These are phyloP conservation scores for Saitozyma sp. DNA, from an alignment of 768 basidiomycete species.

Conservation along the genomic window DNA sequence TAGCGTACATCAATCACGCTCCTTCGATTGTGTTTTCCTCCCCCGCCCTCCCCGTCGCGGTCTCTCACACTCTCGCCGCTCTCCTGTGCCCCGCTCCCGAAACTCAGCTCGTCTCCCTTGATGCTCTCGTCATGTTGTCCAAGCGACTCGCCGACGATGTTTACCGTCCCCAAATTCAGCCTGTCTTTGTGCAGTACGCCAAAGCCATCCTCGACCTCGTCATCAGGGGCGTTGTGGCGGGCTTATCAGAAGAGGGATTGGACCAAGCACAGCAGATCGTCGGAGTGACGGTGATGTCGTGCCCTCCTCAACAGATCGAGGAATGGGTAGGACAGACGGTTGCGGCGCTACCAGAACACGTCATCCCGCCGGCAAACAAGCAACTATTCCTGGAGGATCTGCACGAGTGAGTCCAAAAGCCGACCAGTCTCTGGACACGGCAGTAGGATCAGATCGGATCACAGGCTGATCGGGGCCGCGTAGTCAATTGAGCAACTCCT, in stretches of 20 bases:
- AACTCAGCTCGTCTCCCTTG: conserved; percentile 75
- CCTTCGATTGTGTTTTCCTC: conserved; percentile 81
- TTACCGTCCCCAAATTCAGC: conserved; percentile 46
- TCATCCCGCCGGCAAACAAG: conserved; percentile 67
- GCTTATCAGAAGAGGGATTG: conserved; percentile 83
- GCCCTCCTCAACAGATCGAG: conserved; percentile 63
- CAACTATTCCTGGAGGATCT: conserved; percentile 72
- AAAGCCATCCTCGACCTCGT: conserved; percentile 68
- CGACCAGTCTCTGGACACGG: background rate
- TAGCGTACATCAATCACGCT: conserved; percentile 65
- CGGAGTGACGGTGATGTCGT: conserved; percentile 59
- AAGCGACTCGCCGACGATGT: conserved; percentile 59
- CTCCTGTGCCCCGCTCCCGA: conserved; percentile 81
- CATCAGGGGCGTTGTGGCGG: conserved; percentile 74
- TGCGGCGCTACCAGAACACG: conserved; percentile 65
- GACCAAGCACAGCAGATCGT: conserved; percentile 75
- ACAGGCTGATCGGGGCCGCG: background rate
- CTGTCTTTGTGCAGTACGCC: conserved; percentile 58
- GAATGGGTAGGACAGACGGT: conserved; percentile 72
- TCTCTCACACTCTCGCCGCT: conserved; percentile 72
- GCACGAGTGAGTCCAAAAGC: conserved; percentile 62
- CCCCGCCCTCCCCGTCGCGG: conserved; percentile 71
- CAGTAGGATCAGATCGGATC: background rate
- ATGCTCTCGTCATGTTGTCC: conserved; percentile 71
- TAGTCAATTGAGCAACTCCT: conserved; percentile 22